Evolutionary conservation across 805 yeast species (phyloP).

Genomic region (Torulaspora quercuum): DNA sequence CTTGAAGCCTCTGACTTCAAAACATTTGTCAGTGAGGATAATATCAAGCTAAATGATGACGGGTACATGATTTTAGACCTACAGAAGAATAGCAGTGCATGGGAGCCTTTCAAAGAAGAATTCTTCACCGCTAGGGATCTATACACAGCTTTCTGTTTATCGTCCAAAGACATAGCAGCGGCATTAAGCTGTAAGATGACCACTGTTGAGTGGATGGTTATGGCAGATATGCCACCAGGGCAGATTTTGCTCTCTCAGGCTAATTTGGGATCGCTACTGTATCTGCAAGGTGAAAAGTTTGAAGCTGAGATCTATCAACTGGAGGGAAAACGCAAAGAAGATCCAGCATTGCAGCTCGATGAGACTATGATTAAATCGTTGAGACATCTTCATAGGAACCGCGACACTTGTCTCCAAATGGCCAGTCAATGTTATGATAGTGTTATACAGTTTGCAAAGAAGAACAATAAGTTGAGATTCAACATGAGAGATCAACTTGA

Average conservation of each 20-base stretch:
- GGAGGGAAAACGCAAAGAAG: conserved; percentile 29
- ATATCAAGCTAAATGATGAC: conserved; percentile 29
- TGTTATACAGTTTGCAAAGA: conserved; percentile 42
- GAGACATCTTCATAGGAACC: conserved; percentile 27
- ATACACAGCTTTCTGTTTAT: conserved; percentile 64
- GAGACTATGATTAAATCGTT: conserved; percentile 26
- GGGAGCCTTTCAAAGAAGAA: conserved; percentile 76
- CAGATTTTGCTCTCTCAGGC: conserved; percentile 63
- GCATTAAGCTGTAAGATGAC: conserved; percentile 61
- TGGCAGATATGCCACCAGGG: conserved; percentile 63
- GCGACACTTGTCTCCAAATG: conserved; percentile 33
- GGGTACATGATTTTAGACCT: conserved; percentile 35
- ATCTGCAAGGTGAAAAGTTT: conserved; percentile 60
- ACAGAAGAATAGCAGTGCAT: conserved; percentile 46
- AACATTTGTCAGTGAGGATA: conserved; percentile 29
- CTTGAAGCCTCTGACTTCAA: conserved; percentile 24
- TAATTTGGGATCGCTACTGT: conserved; percentile 65
- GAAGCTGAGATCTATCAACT: conserved; percentile 46
- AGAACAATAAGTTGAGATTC: conserved; percentile 33
- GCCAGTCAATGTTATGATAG: conserved; percentile 43
- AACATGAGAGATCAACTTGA: conserved; percentile 39
- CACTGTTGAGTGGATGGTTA: conserved; percentile 69
- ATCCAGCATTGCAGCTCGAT: conserved; percentile 22
- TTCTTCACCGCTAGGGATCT: conserved; percentile 74
- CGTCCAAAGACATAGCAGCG: conserved; percentile 60